Evolutionary conservation across 768 basidiomycete genomes (phyloP), one percentile per base, ranked within the genome.

Genomic region (Asterophora parasitica): DNA sequence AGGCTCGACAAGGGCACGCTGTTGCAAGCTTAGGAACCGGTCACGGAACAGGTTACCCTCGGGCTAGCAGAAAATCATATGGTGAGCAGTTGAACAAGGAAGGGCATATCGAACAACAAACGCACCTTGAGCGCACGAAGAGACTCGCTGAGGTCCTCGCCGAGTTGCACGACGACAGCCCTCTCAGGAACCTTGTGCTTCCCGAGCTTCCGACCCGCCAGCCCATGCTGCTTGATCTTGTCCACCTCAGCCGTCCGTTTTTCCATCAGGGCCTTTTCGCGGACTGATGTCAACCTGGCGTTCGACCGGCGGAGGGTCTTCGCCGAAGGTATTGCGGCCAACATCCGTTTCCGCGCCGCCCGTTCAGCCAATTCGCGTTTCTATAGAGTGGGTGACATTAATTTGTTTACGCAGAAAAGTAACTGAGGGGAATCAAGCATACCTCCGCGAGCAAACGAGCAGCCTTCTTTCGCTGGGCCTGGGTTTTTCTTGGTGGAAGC

Each of bases 21-120:
- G 88, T 58, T 95, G 92, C 60, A 96, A 69, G 61, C 87, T 92
- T 26, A 85, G 65, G 70, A 92, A 92, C 1, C 91, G 81, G 62
- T 96, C 93, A 17, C 83, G 78, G 77, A 95, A 95, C 28, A 93
- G 69, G 61, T 95, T 96, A 19, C 93, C 93, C 71, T 96, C 92
- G 13, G 90, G 89, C 92, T 95, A 42, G 16, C 45, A 17, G 31
- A 46, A 45, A 13, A 41, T 32, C 32, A 49, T 51, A n/a, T 17
- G 11, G 4, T 11, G n/a, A 13, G 13, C 17, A 43, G 42, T 30
- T 28, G n/a, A 6, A 16, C 8, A 8, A 27, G 30, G 33, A 48
- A 16, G 28, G n/a, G n/a, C n/a, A n/a, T n/a, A n/a, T 34, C 3
- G n/a, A 45, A 44, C 42, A 12, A 4, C 16, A 36, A 15, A 67